Percentiles rank a stretch among this genome's conserved stretches.
These are phyloP conservation scores for Daldinia sp. DNA, from an alignment of 2,329 filamentous ascomycete genomes.

Conservation along the genomic window DNA sequence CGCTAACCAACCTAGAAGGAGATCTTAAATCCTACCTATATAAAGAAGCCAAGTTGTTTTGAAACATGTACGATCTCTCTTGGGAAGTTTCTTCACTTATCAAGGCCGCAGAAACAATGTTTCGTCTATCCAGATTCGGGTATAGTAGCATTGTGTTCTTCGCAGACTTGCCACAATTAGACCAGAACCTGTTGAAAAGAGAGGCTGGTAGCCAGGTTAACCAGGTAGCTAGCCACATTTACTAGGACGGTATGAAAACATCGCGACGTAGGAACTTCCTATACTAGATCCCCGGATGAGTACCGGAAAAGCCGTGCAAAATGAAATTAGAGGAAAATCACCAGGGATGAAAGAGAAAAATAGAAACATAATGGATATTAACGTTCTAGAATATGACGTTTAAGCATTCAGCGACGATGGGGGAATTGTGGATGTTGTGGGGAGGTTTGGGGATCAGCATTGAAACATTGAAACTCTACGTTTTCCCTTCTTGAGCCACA, in stretches of 20 bases:
- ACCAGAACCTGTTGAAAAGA: neutral
- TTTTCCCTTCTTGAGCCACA: constrained; percentile 17
- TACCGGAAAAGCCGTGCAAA: neutral
- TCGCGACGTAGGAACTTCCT: constrained; percentile 4
- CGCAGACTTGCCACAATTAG: constrained; percentile 20
- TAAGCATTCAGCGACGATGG: constrained; percentile 7
- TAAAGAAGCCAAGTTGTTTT: constrained; percentile 23
- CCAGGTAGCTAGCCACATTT: neutral
- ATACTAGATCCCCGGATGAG: neutral
- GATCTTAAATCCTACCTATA: constrained; percentile 21
- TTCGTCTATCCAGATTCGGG: constrained; percentile 18
- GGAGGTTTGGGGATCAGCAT: neutral
- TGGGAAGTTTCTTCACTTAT: constrained; percentile 19
- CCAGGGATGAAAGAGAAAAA: constrained; percentile 22
- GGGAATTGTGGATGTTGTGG: constrained; percentile 17
- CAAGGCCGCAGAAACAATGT: constrained; percentile 10
- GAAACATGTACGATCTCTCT: constrained; percentile 20
- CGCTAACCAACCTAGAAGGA: constrained; percentile 18
- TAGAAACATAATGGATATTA: constrained; percentile 18
- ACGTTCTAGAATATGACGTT: constrained; percentile 18
- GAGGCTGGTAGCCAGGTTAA: neutral
- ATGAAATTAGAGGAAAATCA: neutral
- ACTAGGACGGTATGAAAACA: neutral
- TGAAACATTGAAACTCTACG: neutral
- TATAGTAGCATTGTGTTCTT: neutral